Conservation (phyloP, 106 monocot genomes). For the Phalaenopsis aphrodite region DNA sequence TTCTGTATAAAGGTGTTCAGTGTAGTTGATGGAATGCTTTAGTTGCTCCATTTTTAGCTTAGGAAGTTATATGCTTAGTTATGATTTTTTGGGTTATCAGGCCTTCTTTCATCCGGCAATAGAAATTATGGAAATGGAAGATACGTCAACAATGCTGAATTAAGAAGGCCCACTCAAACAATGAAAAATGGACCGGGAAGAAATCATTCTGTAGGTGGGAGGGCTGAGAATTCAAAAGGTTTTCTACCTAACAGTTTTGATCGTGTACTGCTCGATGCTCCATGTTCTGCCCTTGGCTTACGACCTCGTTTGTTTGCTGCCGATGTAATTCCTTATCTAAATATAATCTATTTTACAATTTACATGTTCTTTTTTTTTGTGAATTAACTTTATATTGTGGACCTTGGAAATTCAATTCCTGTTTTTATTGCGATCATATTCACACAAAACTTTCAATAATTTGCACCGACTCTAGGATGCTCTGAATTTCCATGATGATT, state of each 20-base stretch:
- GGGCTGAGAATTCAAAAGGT: constrained; percentile 67
- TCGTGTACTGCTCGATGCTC: constrained; percentile 92
- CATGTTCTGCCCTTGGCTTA: constrained; percentile 96
- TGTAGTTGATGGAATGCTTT: neutral
- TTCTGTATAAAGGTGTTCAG: neutral
- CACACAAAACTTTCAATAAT: neutral
- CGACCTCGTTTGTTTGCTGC: constrained; percentile 90
- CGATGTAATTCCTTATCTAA: constrained; percentile 39
- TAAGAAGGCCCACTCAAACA: constrained; percentile 23
- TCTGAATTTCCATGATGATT: neutral
- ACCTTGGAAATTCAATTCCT: neutral
- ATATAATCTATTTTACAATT: neutral
- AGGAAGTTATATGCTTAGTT: neutral
- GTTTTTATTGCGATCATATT: neutral
- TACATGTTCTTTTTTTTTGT: neutral
- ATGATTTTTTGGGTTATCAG: neutral
- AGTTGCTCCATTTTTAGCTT: neutral
- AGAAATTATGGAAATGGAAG: constrained; percentile 13
- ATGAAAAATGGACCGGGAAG: constrained; percentile 86
- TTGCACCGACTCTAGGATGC: neutral
- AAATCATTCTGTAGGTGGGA: constrained; percentile 45
- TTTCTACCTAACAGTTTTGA: constrained; percentile 80
- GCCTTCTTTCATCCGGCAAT: constrained; percentile 18
- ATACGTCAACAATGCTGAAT: constrained; percentile 31
- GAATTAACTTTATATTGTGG: no score